phyloP scores from a whole-genome alignment of 306 rosid species.

The Fragaria nilgerrensis region DNA sequence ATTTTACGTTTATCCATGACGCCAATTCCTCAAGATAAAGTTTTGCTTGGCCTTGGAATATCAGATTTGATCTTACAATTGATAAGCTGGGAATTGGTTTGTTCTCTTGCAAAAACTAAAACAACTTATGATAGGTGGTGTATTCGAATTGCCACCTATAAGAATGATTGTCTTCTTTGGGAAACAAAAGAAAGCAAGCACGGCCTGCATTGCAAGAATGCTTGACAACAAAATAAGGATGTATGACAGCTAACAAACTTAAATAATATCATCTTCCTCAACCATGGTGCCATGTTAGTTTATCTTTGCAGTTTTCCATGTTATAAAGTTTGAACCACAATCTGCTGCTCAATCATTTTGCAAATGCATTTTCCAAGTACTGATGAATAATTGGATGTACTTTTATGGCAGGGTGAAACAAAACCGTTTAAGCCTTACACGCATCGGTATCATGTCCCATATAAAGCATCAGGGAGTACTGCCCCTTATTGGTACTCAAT shows the following conservation, averaged over 20 bases:
- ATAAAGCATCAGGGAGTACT: slow-evolving; percentile 26
- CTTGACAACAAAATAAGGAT: neutral
- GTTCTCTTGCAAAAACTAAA: neutral
- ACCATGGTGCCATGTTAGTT: neutral
- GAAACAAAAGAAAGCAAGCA: neutral
- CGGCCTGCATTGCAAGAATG: neutral
- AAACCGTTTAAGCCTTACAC: slow-evolving; percentile 51
- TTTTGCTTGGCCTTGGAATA: neutral
- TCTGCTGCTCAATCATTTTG: neutral
- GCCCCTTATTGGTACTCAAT: slow-evolving; percentile 41
- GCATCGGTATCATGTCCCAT: slow-evolving; percentile 40
- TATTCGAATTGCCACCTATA: neutral
- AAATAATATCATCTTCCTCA: neutral
- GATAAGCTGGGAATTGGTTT: neutral
- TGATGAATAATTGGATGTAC: neutral
- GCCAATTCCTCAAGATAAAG: neutral
- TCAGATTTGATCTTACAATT: neutral
- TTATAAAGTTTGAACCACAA: neutral
- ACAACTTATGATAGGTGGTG: neutral
- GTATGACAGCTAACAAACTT: neutral
- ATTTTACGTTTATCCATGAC: neutral
- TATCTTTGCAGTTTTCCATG: neutral
- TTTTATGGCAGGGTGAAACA: slow-evolving; percentile 45
- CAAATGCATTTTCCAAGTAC: neutral
- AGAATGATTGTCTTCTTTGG: neutral